A percentile compares a stretch with the other conserved stretches of the same genome.
phyloP scores from a whole-genome alignment of 2,329 filamentous ascomycete genomes.

The Paramyrothecium roridum region DNA sequence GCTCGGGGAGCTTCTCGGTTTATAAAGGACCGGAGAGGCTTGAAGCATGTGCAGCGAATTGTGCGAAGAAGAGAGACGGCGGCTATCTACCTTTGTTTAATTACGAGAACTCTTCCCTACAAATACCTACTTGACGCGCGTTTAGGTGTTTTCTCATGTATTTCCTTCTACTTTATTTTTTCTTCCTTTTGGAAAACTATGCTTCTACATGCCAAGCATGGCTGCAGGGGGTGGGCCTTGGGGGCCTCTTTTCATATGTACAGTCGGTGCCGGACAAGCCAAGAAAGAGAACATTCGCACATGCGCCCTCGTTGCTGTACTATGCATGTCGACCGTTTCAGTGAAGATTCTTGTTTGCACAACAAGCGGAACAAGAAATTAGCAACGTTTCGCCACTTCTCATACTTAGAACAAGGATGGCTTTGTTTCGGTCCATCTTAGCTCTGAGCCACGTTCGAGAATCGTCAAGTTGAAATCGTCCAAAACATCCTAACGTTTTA shows the following conservation, averaged over 20 bases:
- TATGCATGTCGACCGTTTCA: not conserved
- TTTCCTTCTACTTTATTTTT: conserved; percentile 4
- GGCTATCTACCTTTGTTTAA: conserved; percentile 51
- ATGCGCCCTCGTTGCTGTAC: not conserved
- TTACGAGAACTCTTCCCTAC: conserved; percentile 36
- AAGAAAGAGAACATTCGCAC: not conserved
- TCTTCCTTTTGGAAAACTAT: too few species aligned
- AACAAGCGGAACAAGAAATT: too few species aligned
- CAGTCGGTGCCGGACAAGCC: not conserved
- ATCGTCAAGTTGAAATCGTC: not conserved
- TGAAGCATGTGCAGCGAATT: conserved; percentile 6
- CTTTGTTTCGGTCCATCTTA: too few species aligned
- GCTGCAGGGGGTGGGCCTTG: too few species aligned
- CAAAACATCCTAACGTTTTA: not conserved
- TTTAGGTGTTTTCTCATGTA: conserved; percentile 7
- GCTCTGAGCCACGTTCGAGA: too few species aligned
- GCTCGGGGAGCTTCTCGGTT: conserved; percentile 13
- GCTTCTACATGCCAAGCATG: too few species aligned
- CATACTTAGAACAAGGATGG: too few species aligned
- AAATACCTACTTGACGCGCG: conserved; percentile 7
- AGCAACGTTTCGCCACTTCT: too few species aligned
- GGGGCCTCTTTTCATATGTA: not conserved
- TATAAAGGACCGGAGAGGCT: conserved; percentile 13
- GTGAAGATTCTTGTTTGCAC: not conserved
- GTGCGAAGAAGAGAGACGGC: conserved; percentile 29